These are phyloP conservation scores for Myochromella boudieri DNA, from an alignment of 768 basidiomycete genomes.

Conservation along the genomic window DNA sequence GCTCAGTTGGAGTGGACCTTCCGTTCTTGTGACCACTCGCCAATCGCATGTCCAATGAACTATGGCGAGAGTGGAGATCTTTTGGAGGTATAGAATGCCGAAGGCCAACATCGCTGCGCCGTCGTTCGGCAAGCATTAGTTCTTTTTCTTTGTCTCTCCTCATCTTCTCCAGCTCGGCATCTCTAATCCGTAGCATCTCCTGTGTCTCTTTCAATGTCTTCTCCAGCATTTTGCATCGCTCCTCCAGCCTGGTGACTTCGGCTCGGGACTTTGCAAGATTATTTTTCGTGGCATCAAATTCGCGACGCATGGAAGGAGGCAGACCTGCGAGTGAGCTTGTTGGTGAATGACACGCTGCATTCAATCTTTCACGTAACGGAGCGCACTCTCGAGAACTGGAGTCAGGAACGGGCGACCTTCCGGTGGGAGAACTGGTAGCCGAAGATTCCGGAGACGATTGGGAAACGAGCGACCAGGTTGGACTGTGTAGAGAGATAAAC, in stretches of 20 bases:
- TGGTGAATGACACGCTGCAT: conserved; percentile 44
- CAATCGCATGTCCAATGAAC: conserved; percentile 32
- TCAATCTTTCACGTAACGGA: conserved; percentile 47
- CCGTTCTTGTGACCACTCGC: conserved; percentile 21
- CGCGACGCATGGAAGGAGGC: conserved; percentile 48
- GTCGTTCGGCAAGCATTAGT: conserved; percentile 30
- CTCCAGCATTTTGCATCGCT: conserved; percentile 63
- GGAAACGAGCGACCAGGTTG: conserved; percentile 29
- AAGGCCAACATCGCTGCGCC: conserved; percentile 26
- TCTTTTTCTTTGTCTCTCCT: conserved; percentile 38
- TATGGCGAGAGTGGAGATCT: conserved; percentile 21
- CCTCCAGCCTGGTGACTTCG: conserved; percentile 57
- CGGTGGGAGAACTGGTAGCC: conserved; percentile 15
- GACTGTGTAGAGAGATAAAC: conserved; percentile 51
- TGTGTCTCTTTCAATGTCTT: conserved; percentile 62
- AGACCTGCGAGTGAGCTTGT: conserved; percentile 43
- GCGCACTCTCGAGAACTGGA: conserved; percentile 43
- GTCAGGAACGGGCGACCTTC: conserved; percentile 33
- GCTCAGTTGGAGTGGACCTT: conserved; percentile 15
- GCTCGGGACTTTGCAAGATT: conserved; percentile 54
- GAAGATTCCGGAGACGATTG: conserved; percentile 27
- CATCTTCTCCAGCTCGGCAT: conserved; percentile 59
- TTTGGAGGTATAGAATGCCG: conserved; percentile 12
- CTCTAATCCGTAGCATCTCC: conserved; percentile 55
- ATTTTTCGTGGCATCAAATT: conserved; percentile 54